Conservation (phyloP, 495 filamentous ascomycete species). For the Aspergillus biplanus region DNA sequence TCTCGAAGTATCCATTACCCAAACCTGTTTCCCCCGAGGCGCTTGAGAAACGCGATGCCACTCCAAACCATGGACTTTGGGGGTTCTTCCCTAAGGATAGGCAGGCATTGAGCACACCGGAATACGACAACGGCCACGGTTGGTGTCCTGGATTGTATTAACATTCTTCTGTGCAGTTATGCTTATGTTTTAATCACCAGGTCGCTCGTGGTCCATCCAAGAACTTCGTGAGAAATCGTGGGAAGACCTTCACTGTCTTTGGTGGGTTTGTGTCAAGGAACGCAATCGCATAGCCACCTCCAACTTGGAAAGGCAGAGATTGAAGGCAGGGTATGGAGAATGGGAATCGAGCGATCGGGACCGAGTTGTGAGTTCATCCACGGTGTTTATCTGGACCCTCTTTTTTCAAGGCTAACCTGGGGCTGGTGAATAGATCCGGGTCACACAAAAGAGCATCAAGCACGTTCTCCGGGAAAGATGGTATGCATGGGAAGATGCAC, state of each 20-base stretch:
- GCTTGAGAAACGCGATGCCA: constrained; percentile 46
- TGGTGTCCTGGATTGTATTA: constrained; percentile 22
- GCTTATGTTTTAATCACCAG: constrained; percentile 40
- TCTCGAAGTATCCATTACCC: constrained; percentile 73
- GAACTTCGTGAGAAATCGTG: constrained; percentile 88
- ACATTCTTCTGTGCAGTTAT: neutral
- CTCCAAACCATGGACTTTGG: constrained; percentile 88
- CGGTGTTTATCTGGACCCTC: neutral
- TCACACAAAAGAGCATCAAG: constrained; percentile 79
- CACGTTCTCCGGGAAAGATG: constrained; percentile 83
- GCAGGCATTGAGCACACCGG: constrained; percentile 66
- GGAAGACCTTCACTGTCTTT: constrained; percentile 90
- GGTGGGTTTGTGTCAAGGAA: constrained; percentile 96
- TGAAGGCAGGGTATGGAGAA: constrained; percentile 70
- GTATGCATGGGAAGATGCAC: constrained; percentile 88
- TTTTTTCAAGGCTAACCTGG: constrained; percentile 21
- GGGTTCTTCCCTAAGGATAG: constrained; percentile 78
- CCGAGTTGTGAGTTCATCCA: constrained; percentile 55
- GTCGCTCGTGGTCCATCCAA: constrained; percentile 82
- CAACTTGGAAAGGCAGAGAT: constrained; percentile 61
- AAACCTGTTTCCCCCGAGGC: constrained; percentile 61
- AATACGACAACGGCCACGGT: constrained; percentile 70
- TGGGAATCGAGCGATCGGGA: constrained; percentile 63
- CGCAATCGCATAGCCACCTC: constrained; percentile 87
- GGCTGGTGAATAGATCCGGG: constrained; percentile 55